These are phyloP conservation scores for Rhodotorula sp. DNA, from an alignment of 1,284 basidiomycete species.

Conservation along the genomic window DNA sequence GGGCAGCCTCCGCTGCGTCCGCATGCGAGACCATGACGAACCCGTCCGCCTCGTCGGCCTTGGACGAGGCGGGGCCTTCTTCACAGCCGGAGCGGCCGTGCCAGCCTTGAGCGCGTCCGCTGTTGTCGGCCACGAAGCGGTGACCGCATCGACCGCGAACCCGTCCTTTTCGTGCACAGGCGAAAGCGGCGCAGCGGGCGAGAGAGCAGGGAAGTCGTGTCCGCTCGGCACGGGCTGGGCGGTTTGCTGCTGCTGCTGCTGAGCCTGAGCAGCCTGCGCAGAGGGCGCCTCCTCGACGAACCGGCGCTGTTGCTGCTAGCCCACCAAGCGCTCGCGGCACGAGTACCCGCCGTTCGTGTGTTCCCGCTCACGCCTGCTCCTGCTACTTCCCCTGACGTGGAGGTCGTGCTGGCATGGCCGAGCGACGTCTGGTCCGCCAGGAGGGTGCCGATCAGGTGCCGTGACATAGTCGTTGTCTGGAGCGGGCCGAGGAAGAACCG, in stretches of 20 bases:
- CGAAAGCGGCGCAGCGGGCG: slow-evolving; percentile 5
- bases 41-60: slow-evolving; percentile 8
- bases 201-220: slow-evolving; percentile 38
- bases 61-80: not conserved
- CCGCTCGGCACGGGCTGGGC: slow-evolving; percentile 39
- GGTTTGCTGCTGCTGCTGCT: slow-evolving; percentile 1
- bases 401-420: too few species aligned
- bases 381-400: too few species aligned
- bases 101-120: not conserved
- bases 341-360: too few species aligned
- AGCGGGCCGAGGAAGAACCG: too few species aligned
- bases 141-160: slow-evolving; percentile 5
- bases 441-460: too few species aligned
- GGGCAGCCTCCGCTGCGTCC: slow-evolving; percentile 9
- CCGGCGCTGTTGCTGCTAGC: too few species aligned
- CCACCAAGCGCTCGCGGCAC: too few species aligned
- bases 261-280: not conserved
- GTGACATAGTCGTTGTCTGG: too few species aligned
- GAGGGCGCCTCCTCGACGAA: too few species aligned
- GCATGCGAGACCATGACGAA: slow-evolving; percentile 30
- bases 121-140: not conserved
- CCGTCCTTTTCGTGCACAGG: slow-evolving; percentile 19
- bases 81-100: not conserved
- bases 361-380: too few species aligned
- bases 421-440: too few species aligned